Base-by-base conservation (phyloP, 2,329 filamentous ascomycete genomes). In the Graphilbum sp. region DNA sequence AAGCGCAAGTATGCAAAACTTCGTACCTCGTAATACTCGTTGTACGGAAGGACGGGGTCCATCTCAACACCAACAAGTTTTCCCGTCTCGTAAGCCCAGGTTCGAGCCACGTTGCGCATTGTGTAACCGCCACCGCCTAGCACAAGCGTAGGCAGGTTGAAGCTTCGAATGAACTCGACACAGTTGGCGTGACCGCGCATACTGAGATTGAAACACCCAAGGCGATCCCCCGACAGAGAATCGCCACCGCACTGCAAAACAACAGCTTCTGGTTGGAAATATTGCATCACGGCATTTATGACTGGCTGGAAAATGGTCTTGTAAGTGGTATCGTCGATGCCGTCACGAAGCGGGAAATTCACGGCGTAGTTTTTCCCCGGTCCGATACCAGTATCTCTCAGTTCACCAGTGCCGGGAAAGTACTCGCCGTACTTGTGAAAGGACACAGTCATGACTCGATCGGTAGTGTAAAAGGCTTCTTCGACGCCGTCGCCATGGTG, bases 361-460 rank as follows among this genome's bases (percentile, higher is more conserved):
- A 94, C 76, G 7, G 84, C 74, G 52, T 94, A 90, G 52, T 92
- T 79, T 52, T 90, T 90, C 44, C 87, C 87, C 18, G 79, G 70
- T 43, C 90, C 92, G 43, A 87, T 79, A 24, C 87, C 87, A 37
- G 85, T 86, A 52, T 88, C 84, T 45, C 85, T 70, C 41, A 90
- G 76, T 47, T 86, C 82, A 38, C 87, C 87, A 2, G 87, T 95
- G 35, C 86, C 87, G 0, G 87, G 87, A 58, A 94, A 95, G 61
- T 93, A 95, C 60, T 84, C 85, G 54, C 90, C 88, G 56, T 94
- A 96, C 56, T 96, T 95, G 66, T 98, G 56, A 59, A 94, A 95
- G 17, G 85, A 94, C n/a, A 92, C 75, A 0, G 88, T 95, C 64
- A 88, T 79, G 43, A 90, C 82, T 36, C 83, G 75, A 51, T 87